Evolutionary conservation across 495 filamentous ascomycete genomes (phyloP), one percentile per base, ranked within the genome.

Genomic region (Daldinia loculata): DNA sequence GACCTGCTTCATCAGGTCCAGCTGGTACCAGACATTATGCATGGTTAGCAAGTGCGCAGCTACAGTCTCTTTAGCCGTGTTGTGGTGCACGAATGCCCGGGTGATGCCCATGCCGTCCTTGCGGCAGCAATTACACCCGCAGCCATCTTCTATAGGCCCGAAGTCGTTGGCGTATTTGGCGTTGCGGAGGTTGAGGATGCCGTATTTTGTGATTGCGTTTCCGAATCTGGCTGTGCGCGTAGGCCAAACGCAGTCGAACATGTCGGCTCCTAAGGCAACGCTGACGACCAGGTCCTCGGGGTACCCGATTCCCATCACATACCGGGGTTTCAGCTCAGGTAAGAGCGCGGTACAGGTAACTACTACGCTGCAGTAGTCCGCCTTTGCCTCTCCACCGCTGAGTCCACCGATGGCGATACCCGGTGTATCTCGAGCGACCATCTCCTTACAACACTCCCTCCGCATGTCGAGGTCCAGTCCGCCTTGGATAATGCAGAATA

Each of bases 211-310:
- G 63, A 98, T 88, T 36, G 96, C 95, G 74, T 97, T 96, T 8
- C 95, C 95, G 74, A 98, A 99, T 30, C 95, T 89, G 80, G 96
- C 95, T 26, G 95, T 98, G 43, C 95, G 86, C 26, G 95, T 99
- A 7, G 95, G 96, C 96, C 96, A 99, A 6, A 98, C 95, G 75
- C 96, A 99, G 81, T 99, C 95, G 78, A 99, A 99, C 96, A 99
- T 98, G 77, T 99, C 95, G 24, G 96, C 95, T 4, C 95, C 95
- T 5, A 99, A 86, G 11, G 95, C 95, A 12, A 97, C 85, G 57
- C 92, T 93, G 14, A 99, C 93, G 12, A 99, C 84, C 59, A 99
- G 83, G 78, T 99, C 95, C 77, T 98, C 95, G 1, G 95, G 95
- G 77, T 97, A 99, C 32, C 95, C 93, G 69, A 99, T 93, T 15